phyloP scores from a whole-genome alignment of 2,329 filamentous ascomycete species.

The Scedosporium aurantiacum region DNA sequence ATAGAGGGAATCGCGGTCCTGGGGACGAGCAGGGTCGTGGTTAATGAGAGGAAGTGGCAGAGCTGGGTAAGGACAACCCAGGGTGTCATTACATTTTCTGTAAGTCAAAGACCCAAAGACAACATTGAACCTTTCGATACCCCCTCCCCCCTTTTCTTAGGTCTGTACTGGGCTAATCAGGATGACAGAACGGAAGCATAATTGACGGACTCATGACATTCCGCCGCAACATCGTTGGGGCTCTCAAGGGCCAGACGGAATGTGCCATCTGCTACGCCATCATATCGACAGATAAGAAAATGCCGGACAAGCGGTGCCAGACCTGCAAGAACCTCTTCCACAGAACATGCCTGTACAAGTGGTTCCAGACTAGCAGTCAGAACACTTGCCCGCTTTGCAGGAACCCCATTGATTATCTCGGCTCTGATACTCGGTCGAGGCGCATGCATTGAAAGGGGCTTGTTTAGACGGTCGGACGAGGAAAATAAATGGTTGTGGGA shows the following conservation, averaged over 20 bases:
- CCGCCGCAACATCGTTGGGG: constrained; percentile 74
- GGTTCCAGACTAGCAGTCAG: constrained; percentile 90
- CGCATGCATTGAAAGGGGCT: not conserved
- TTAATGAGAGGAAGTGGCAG: constrained; percentile 86
- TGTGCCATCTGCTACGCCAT: constrained; percentile 97
- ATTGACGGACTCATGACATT: constrained; percentile 81
- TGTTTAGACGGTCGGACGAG: not conserved
- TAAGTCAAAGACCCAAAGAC: constrained; percentile 21
- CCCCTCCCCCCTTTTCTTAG: not conserved
- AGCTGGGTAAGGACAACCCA: constrained; percentile 81
- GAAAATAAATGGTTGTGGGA: not conserved
- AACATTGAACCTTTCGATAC: not conserved
- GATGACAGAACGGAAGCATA: constrained; percentile 60
- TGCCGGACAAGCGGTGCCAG: constrained; percentile 81
- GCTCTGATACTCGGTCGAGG: constrained; percentile 22
- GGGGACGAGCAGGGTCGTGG: constrained; percentile 71
- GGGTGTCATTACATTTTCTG: constrained; percentile 83
- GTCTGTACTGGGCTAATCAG: not conserved
- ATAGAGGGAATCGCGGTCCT: constrained; percentile 67
- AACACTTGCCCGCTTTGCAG: constrained; percentile 88
- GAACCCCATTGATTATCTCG: constrained; percentile 63
- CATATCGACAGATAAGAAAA: constrained; percentile 75
- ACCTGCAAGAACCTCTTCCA: constrained; percentile 96
- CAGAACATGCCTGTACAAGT: constrained; percentile 80
- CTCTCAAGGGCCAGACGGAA: constrained; percentile 84